These are phyloP conservation scores for Chlamydomonas schloesseri DNA, from an alignment of 139 green algal species.

Conservation along the genomic window DNA sequence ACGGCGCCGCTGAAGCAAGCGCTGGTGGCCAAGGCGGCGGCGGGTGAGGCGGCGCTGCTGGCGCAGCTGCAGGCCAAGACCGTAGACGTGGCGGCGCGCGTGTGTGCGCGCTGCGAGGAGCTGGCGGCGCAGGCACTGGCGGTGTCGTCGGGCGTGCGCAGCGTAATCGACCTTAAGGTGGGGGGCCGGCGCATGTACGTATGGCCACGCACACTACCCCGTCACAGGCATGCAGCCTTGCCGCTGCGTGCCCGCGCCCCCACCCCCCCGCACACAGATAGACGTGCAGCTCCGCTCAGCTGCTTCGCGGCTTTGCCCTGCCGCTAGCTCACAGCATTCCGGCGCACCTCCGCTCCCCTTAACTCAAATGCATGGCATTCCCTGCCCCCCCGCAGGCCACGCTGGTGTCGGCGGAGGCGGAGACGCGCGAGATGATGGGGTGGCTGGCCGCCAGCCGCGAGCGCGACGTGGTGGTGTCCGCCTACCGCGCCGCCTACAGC, in stretches of 20 bases:
- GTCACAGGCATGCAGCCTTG: no score
- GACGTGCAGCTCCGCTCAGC: no score
- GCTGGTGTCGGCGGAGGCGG: slow-evolving; percentile 42
- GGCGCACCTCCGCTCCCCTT: no score
- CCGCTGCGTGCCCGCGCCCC: no score
- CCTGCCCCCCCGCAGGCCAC: slow-evolving; percentile 4
- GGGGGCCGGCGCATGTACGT: not conserved
- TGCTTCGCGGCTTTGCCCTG: no score
- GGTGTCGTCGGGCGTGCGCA: slow-evolving; percentile 24
- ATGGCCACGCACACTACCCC: no score
- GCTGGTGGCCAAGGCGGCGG: slow-evolving; percentile 39
- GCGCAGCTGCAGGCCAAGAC: slow-evolving; percentile 50
- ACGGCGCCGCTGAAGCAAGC: slow-evolving; percentile 59
- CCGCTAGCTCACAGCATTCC: no score
- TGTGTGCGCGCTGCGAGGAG: slow-evolving; percentile 57
- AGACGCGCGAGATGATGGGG: slow-evolving; percentile 59
- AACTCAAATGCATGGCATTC: no score
- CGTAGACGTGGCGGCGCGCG: slow-evolving; percentile 44
- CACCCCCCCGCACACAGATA: no score
- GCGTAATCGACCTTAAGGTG: slow-evolving; percentile 52
- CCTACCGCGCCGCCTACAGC: slow-evolving; percentile 31
- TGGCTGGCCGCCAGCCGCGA: slow-evolving; percentile 49
- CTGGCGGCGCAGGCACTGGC: slow-evolving; percentile 48
- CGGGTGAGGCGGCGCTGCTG: slow-evolving; percentile 50
- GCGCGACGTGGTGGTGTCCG: slow-evolving; percentile 47